phyloP scores from a whole-genome alignment of 2,329 filamentous ascomycete genomes.

The Fusarium burgessii region DNA sequence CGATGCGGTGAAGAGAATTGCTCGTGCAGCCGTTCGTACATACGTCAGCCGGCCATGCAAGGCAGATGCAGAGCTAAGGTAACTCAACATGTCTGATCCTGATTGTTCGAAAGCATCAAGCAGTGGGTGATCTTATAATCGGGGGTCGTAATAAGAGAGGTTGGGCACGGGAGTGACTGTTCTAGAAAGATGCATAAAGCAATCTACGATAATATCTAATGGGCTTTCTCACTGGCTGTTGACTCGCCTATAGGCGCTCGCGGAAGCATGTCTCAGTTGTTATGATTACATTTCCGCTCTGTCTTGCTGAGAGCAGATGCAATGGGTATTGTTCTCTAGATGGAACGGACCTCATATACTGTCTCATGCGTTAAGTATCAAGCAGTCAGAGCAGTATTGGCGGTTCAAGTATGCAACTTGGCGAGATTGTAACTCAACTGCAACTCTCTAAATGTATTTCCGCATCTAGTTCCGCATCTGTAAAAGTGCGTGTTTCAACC shows the following conservation, averaged over 20 bases:
- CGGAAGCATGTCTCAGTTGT: constrained; percentile 31
- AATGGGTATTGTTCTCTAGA: constrained; percentile 16
- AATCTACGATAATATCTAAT: constrained; percentile 15
- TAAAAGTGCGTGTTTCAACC: constrained; percentile 35
- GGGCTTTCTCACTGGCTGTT: constrained; percentile 13
- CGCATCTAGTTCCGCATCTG: constrained; percentile 18
- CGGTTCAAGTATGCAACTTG: constrained; percentile 13
- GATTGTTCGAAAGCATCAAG: constrained; percentile 1
- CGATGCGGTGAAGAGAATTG: constrained; percentile 34
- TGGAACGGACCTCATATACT: constrained; percentile 10
- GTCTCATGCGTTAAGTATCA: constrained; percentile 1
- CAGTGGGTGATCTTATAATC: not conserved
- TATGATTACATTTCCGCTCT: not conserved
- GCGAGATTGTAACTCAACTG: not conserved
- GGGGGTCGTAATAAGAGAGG: constrained; percentile 15
- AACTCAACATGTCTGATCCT: constrained; percentile 7
- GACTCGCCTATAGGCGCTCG: constrained; percentile 1
- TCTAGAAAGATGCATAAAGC: constrained; percentile 30
- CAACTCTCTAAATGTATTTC: not conserved
- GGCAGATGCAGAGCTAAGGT: constrained; percentile 25
- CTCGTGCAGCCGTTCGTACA: not conserved
- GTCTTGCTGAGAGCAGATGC: not conserved
- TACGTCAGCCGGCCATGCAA: constrained; percentile 10
- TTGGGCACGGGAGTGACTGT: constrained; percentile 19
- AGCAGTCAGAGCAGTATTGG: constrained; percentile 9